Conservation (phyloP, 164 flowering plant genomes). For the Kingdonia uniflora region DNA sequence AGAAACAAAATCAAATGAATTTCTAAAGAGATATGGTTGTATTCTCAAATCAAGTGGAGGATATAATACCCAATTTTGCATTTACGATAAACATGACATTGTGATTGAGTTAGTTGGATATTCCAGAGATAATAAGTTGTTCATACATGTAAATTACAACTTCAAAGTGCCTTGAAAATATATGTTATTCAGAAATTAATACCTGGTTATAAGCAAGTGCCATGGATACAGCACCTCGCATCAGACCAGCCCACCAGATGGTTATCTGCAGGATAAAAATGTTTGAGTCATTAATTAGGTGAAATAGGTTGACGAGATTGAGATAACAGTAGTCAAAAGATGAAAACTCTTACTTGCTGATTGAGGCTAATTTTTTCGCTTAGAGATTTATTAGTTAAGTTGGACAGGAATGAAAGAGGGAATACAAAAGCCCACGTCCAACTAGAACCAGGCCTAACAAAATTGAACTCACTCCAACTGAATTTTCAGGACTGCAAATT, state of each 20-base stretch:
- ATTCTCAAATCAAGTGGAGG: no score
- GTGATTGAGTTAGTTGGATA: no score
- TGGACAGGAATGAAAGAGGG: constrained; percentile 32
- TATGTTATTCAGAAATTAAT: neutral
- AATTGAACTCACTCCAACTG: constrained; percentile 31
- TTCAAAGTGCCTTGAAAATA: no score
- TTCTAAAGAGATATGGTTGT: no score
- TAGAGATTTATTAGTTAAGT: constrained; percentile 22
- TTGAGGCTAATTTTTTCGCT: constrained; percentile 25
- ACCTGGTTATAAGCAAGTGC: constrained; percentile 57
- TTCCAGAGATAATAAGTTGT: no score
- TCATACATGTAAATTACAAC: no score
- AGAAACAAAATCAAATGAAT: no score
- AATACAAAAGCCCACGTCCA: constrained; percentile 47
- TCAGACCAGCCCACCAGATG: constrained; percentile 61
- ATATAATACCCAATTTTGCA: no score
- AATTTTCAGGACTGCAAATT: constrained; percentile 33
- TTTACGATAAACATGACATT: no score
- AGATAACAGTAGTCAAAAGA: no score
- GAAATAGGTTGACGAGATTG: no score
- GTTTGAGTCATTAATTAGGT: no score
- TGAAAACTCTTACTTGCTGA: constrained; percentile 39
- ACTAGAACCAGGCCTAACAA: constrained; percentile 29
- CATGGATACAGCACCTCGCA: constrained; percentile 52
- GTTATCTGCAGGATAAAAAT: constrained; percentile 24